Evolutionary conservation across 2,329 filamentous ascomycete species (phyloP).

Genomic region (Aureobasidium lini): DNA sequence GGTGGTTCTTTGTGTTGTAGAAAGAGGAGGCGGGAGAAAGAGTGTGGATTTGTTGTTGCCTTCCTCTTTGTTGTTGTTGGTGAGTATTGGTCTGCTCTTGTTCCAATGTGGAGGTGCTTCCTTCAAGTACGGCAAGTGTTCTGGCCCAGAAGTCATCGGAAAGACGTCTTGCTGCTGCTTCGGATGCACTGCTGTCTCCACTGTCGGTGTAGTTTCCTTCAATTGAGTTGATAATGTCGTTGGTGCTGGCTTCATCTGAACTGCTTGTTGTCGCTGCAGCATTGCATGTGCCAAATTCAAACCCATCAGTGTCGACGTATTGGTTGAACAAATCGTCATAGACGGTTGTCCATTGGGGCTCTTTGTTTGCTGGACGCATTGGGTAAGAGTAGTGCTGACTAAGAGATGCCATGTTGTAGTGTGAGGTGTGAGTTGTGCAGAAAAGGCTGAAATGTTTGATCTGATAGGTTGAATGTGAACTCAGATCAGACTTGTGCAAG

Average conservation of each 20-base stretch:
- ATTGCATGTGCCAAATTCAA: slow-evolving; percentile 41
- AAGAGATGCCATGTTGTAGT: slow-evolving; percentile 11
- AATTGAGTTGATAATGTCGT: not conserved
- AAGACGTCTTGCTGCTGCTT: not conserved
- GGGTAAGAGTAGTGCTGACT: slow-evolving; percentile 11
- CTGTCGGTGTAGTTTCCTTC: not conserved
- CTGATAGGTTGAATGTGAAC: not conserved
- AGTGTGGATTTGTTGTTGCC: not conserved
- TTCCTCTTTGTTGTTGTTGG: slow-evolving; percentile 10
- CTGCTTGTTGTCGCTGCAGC: slow-evolving; percentile 35
- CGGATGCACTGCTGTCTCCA: not conserved
- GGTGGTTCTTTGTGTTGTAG: slow-evolving; percentile 20
- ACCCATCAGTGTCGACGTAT: slow-evolving; percentile 51
- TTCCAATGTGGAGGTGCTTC: slow-evolving; percentile 39
- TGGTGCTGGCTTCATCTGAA: slow-evolving; percentile 4
- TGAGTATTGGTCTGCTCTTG: slow-evolving; percentile 28
- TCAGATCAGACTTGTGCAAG: not conserved
- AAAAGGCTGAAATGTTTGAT: not conserved
- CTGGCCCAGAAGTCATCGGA: slow-evolving; percentile 47
- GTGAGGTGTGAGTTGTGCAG: not conserved
- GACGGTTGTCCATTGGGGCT: slow-evolving; percentile 48
- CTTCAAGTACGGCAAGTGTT: slow-evolving; percentile 44
- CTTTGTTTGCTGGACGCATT: slow-evolving; percentile 40
- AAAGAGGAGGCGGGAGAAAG: not conserved
- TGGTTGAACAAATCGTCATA: slow-evolving; percentile 57